Percentiles rank a stretch among this genome's conserved stretches.
Evolutionary conservation across 495 filamentous ascomycete genomes (phyloP).

Genomic region (Staphylotrichum tortipilum): DNA sequence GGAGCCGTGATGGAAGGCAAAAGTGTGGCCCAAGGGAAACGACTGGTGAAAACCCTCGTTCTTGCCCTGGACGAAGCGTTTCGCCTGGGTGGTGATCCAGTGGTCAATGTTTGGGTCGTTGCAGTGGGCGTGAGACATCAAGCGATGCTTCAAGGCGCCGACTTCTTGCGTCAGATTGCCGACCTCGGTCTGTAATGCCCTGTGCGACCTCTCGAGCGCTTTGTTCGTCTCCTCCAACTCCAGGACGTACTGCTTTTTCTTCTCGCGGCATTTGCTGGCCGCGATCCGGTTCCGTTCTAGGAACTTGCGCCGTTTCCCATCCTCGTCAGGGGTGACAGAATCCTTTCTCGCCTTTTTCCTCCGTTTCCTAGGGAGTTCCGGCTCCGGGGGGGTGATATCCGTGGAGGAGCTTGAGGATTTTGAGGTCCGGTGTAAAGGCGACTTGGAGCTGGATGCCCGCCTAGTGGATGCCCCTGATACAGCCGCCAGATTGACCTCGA

Average conservation of each 20-base stretch:
- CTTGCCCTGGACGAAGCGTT: conserved; percentile 29
- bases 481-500: conserved; percentile 11
- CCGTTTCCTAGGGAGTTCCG: conserved; percentile 13
- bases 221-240: conserved; percentile 45
- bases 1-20: too few species aligned
- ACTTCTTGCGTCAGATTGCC: conserved; percentile 10
- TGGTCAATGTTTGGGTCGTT: conserved; percentile 42
- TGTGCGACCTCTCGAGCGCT: conserved; percentile 27
- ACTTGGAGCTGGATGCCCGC: conserved; percentile 20
- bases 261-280: conserved; percentile 78
- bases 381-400: conserved; percentile 20
- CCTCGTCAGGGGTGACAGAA: conserved; percentile 12
- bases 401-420: conserved; percentile 16
- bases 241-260: conserved; percentile 70
- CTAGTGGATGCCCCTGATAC: conserved; percentile 17
- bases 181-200: not conserved
- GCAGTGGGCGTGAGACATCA: conserved; percentile 54
- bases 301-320: conserved; percentile 39
- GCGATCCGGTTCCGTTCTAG: conserved; percentile 77
- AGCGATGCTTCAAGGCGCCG: conserved; percentile 45
- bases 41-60: conserved; percentile 24
- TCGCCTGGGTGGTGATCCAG: conserved; percentile 40
- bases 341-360: conserved; percentile 14
- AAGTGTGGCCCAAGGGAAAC: too few species aligned
- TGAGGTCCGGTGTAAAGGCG: conserved; percentile 14